Conservation (phyloP, 2,329 filamentous ascomycete genomes). For the Colletotrichum lindemuthianum region DNA sequence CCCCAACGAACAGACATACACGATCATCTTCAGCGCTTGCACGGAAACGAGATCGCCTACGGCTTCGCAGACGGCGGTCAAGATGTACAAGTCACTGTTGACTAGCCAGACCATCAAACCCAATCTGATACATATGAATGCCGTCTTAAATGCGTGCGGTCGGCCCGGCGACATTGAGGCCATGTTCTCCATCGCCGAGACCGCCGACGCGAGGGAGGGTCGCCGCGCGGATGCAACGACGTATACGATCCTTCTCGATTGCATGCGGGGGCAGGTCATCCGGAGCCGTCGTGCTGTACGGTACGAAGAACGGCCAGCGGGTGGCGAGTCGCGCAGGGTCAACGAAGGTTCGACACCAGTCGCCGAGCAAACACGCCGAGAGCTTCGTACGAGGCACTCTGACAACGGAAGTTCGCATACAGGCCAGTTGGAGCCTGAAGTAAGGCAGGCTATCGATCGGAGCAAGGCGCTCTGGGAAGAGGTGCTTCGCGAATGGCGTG, state of each 20-base stretch:
- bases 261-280: conserved; percentile 65
- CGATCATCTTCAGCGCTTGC: conserved; percentile 82
- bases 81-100: conserved; percentile 81
- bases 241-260: conserved; percentile 85
- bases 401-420: too few relatives aligned
- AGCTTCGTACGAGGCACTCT: too few relatives aligned
- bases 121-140: conserved; percentile 86
- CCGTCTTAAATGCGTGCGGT: conserved; percentile 84
- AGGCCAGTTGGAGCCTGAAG: conserved; percentile 11
- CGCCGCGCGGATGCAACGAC: conserved; percentile 75
- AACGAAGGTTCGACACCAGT: too few relatives aligned
- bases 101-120: conserved; percentile 69
- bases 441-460: conserved; percentile 66
- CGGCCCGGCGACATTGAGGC: conserved; percentile 80
- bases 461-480: conserved; percentile 84
- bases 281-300: neutral
- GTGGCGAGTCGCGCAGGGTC: too few relatives aligned
- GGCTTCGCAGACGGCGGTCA: conserved; percentile 74
- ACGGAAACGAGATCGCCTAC: conserved; percentile 42
- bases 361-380: too few relatives aligned
- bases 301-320: too few relatives aligned
- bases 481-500: conserved; percentile 78
- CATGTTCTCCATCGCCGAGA: conserved; percentile 80
- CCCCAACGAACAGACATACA: conserved; percentile 86
- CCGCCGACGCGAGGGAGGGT: conserved; percentile 68